A percentile compares a stretch with the other conserved stretches of the same genome.
Evolutionary conservation across 2,329 filamentous ascomycete species (phyloP).

Genomic region (Colletotrichum sp.): DNA sequence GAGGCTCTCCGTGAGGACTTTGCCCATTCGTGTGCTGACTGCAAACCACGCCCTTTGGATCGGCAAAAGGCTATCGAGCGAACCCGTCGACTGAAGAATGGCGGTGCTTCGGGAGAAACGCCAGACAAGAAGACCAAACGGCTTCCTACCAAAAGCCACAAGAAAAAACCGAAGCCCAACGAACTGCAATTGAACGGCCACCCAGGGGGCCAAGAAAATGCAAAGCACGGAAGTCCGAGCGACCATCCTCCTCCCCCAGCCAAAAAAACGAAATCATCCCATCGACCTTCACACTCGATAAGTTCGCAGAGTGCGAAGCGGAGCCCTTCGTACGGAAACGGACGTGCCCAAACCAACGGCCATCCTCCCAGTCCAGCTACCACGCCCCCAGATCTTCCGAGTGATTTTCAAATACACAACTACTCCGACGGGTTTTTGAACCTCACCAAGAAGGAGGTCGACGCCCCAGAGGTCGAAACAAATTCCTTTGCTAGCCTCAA

Average conservation of each 20-base stretch:
- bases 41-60: constrained; percentile 79
- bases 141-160: constrained; percentile 79
- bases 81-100: constrained; percentile 62
- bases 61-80: constrained; percentile 76
- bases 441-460: constrained; percentile 69
- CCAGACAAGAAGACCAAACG: constrained; percentile 77
- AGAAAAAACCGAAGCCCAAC: constrained; percentile 82
- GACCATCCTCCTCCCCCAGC: constrained; percentile 62
- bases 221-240: constrained; percentile 51
- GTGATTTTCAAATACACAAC: constrained; percentile 68
- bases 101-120: constrained; percentile 49
- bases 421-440: constrained; percentile 80
- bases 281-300: constrained; percentile 79
- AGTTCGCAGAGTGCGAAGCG: constrained; percentile 71
- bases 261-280: constrained; percentile 84
- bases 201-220: constrained; percentile 60
- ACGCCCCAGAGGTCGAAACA: constrained; percentile 65
- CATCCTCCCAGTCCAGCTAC: constrained; percentile 79
- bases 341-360: constrained; percentile 60
- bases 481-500: constrained; percentile 81
- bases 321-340: constrained; percentile 68
- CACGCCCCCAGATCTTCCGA: constrained; percentile 69
- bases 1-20: constrained; percentile 74
- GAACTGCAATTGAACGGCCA: constrained; percentile 73
- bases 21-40: constrained; percentile 88